Conservation (phyloP, 1,139 yeast species). For the Candida frijolesensis region DNA sequence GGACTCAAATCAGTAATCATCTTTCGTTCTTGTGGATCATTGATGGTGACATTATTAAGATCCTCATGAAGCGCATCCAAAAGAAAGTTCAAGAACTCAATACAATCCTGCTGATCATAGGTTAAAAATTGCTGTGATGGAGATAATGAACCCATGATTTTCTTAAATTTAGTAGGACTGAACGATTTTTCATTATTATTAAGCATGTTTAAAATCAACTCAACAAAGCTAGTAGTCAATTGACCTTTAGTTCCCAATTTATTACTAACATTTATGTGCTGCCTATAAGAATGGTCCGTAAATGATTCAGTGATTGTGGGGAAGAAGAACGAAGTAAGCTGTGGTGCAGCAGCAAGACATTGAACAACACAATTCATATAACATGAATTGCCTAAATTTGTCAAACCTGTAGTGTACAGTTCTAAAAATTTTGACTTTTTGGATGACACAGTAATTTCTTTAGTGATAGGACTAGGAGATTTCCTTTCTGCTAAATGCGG, state of each 20-base stretch:
- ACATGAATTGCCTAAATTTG: slow-evolving; percentile 88
- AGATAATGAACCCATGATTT: slow-evolving; percentile 68
- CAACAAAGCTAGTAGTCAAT: slow-evolving; percentile 73
- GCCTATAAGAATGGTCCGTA: slow-evolving; percentile 52
- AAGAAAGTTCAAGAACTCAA: slow-evolving; percentile 82
- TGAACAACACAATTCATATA: slow-evolving; percentile 92
- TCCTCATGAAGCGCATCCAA: slow-evolving; percentile 90
- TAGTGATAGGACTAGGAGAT: slow-evolving; percentile 18
- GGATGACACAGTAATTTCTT: slow-evolving; percentile 6
- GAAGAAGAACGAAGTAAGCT: slow-evolving; percentile 43
- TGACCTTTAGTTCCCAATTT: slow-evolving; percentile 83
- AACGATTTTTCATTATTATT: slow-evolving; percentile 49
- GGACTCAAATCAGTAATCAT: slow-evolving; percentile 54
- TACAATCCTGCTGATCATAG: slow-evolving; percentile 91
- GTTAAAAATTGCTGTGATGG: slow-evolving; percentile 63
- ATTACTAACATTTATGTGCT: slow-evolving; percentile 74
- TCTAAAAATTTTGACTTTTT: slow-evolving; percentile 25
- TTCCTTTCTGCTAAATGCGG: slow-evolving; percentile 1
- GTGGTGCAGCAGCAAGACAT: slow-evolving; percentile 61
- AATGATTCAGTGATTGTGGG: slow-evolving; percentile 26
- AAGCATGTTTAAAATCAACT: slow-evolving; percentile 61
- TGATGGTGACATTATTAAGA: slow-evolving; percentile 59
- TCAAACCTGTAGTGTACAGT: slow-evolving; percentile 58
- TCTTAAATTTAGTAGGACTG: slow-evolving; percentile 61
- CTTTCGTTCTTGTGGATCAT: slow-evolving; percentile 39